Conservation (phyloP, 805 yeast species). For the Starmerella bombicola region DNA sequence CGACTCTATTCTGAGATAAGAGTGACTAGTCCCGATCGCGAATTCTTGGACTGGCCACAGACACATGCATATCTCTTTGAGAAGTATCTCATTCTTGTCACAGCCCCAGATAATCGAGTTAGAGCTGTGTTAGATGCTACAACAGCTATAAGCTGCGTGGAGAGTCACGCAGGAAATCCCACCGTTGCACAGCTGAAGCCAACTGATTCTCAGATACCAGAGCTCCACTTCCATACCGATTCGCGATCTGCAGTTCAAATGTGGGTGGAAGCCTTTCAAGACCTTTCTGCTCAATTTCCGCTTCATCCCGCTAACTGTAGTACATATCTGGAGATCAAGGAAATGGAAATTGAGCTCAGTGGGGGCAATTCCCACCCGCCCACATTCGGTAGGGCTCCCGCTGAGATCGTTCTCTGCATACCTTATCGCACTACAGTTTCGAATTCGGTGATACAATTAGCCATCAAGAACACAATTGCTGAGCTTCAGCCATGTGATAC, state of each 20-base stretch:
- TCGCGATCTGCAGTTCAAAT: slow-evolving; percentile 1
- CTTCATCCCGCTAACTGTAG: slow-evolving; percentile 2
- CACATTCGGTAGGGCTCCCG: not conserved
- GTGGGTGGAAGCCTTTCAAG: slow-evolving; percentile 10
- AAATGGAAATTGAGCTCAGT: not conserved
- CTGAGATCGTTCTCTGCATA: not conserved
- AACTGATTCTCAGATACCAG: not conserved
- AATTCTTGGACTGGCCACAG: slow-evolving; percentile 1
- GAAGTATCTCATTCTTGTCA: slow-evolving; percentile 1
- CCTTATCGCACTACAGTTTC: not conserved
- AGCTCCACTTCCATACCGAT: slow-evolving; percentile 3
- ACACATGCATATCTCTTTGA: slow-evolving; percentile 6
- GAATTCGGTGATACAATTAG: not conserved
- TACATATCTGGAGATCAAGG: not conserved
- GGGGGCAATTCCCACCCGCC: not conserved
- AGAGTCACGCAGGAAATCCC: not conserved
- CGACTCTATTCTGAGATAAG: slow-evolving; percentile 1
- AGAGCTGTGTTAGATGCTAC: slow-evolving; percentile 2
- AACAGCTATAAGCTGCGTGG: not conserved
- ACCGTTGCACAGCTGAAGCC: not conserved
- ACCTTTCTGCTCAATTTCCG: slow-evolving; percentile 9
- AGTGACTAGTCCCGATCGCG: slow-evolving; percentile 3
- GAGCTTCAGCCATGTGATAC: not conserved
- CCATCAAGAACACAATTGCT: not conserved
- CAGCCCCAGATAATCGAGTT: not conserved